Percentiles rank a stretch among this genome's conserved stretches.
Conservation (phyloP, 2,329 filamentous ascomycete species). For the Aspergillus sp. region DNA sequence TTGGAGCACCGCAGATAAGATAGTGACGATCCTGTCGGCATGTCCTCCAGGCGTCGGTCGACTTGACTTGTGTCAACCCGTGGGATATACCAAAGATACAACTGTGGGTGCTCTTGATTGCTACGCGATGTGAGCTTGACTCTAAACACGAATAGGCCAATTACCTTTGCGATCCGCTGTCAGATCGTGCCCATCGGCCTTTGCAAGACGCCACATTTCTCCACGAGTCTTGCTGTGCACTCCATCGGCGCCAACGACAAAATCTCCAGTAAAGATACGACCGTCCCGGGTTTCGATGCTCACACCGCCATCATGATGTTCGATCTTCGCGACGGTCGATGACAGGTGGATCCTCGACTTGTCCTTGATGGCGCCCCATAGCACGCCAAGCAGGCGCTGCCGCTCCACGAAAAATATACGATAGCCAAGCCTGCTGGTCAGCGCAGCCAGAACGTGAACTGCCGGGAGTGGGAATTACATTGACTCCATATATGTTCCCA, state of each 20-base stretch:
- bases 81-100: constrained; percentile 29
- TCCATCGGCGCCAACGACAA: constrained; percentile 51
- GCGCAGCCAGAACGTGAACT: neutral
- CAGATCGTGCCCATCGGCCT: neutral
- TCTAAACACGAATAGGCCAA: neutral
- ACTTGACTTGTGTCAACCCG: constrained; percentile 12
- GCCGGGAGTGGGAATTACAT: neutral
- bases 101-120: constrained; percentile 23
- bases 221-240: constrained; percentile 44
- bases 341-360: constrained; percentile 34
- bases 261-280: constrained; percentile 35
- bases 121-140: constrained; percentile 13
- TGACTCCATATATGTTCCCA: constrained; percentile 1
- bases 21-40: constrained; percentile 21
- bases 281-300: constrained; percentile 41
- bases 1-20: constrained; percentile 13
- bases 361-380: constrained; percentile 38
- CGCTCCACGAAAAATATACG: constrained; percentile 39
- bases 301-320: constrained; percentile 26
- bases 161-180: neutral
- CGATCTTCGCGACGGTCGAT: constrained; percentile 29
- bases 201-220: constrained; percentile 34
- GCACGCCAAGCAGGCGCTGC: constrained; percentile 37
- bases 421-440: constrained; percentile 15
- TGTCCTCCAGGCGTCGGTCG: constrained; percentile 7